Percentiles rank a stretch among this genome's conserved stretches.
Evolutionary conservation across 2,329 filamentous ascomycete species (phyloP).

Genomic region (Annulohypoxylon truncatum): DNA sequence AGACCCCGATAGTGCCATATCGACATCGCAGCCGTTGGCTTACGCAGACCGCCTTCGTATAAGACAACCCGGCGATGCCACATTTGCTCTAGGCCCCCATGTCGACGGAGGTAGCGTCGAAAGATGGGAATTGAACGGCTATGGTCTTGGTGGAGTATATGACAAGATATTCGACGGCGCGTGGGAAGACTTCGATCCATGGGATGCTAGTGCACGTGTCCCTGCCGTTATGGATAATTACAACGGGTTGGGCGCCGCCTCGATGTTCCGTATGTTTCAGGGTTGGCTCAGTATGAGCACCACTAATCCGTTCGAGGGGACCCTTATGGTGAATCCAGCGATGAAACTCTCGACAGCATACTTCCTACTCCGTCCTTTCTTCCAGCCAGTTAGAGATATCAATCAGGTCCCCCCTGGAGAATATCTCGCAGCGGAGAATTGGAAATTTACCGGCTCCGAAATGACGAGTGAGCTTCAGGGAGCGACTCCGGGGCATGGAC

Average conservation of each 20-base stretch:
- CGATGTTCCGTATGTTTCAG: constrained; percentile 89
- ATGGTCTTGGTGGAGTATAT: constrained; percentile 76
- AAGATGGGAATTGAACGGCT: constrained; percentile 78
- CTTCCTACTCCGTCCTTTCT: constrained; percentile 85
- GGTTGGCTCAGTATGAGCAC: constrained; percentile 86
- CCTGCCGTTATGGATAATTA: constrained; percentile 79
- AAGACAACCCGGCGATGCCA: constrained; percentile 74
- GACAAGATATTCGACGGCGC: constrained; percentile 75
- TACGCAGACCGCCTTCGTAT: constrained; percentile 81
- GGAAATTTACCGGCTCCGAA: constrained; percentile 63
- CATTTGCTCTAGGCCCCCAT: constrained; percentile 79
- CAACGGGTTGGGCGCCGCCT: constrained; percentile 82
- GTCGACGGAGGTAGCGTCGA: constrained; percentile 80
- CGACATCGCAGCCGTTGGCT: constrained; percentile 65
- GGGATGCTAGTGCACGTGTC: constrained; percentile 78
- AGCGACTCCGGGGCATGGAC: constrained; percentile 73
- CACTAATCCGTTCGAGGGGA: constrained; percentile 80
- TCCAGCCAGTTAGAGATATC: constrained; percentile 63
- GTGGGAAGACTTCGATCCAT: constrained; percentile 87
- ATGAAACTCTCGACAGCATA: constrained; percentile 82
- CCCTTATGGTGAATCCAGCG: constrained; percentile 83
- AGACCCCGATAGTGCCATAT: constrained; percentile 60
- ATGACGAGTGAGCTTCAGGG: constrained; percentile 74
- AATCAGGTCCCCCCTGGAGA: constrained; percentile 55
- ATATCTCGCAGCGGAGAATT: constrained; percentile 68